Evolutionary conservation across 441 rosid species (phyloP), one percentile per base, ranked within the genome.

Genomic region (Isatis lusitanica): DNA sequence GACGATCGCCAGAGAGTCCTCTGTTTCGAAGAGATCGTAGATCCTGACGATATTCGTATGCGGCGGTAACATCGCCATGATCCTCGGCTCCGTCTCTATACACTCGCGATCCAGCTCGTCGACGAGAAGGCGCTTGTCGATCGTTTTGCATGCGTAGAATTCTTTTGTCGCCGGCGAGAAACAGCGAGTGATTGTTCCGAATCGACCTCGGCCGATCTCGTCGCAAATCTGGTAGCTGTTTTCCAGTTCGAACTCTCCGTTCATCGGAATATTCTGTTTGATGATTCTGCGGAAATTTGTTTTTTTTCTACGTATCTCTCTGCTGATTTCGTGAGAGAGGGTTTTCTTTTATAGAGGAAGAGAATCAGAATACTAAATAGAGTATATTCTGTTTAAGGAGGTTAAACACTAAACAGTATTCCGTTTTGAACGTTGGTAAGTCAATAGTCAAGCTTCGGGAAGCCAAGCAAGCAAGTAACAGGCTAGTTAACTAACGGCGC

Each of bases 181-280:
- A 51, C 93, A 86, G 15, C 98, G 94, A 17, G 62, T 77, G 79
- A 93, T 81, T 9, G 80, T 84, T 60, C 98, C 98, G 79, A 91
- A 93, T 16, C 94, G 81, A 7, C 98, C 98, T 2, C 97, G 79
- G 31, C 96, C 98, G 80, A 93, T 81, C 84, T 91, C 98, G 63
- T 87, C 96, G 57, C 87, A 81, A 16, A 84, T 39, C 35, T 88
- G 91, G 82, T 93, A 93, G 30, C 75, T 80, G 74, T 76, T 80
- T 78, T 66, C 81, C n/a, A 88, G 35, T 48, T 70, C 63, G 28
- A 76, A 48, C 40, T 71, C 80, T 33, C 76, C 55, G 63, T 15
- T 56, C 79, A 76, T 76, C 76, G 63, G 72, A 70, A 42, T 76
- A 58, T 70, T 68, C 78, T 35, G 5, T 43, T 48, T 46, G 0